Evolutionary conservation across 2,329 filamentous ascomycete genomes (phyloP), one percentile per base, ranked within the genome.

Genomic region (Colletotrichum sublineola): DNA sequence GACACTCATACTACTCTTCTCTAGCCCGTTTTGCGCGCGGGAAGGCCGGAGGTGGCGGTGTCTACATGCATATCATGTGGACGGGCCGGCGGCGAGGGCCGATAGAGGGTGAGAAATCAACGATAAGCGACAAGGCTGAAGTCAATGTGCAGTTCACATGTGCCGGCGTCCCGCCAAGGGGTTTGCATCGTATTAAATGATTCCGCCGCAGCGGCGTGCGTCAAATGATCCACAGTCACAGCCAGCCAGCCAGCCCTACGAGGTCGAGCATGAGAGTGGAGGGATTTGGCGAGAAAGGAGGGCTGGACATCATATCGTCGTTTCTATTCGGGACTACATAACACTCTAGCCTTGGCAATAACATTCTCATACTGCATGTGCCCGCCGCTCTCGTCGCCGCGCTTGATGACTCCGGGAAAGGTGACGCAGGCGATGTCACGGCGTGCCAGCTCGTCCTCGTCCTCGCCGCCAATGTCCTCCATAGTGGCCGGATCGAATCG

Each of bases 391-490:
- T 92, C 90, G 78, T 92, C 90, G 7, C 91, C 91, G 31, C 84
- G 82, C 81, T 93, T 93, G 68, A 90, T 83, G 31, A 93, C 84
- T 8, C 88, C 88, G 1, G 91, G 91, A 68, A 92, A 93, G 2
- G 88, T 88, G 31, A 91, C 87, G 78, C 90, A 93, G 68, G 82
- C 84, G 46, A 93, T 86, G 65, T 90, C 86, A 63, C 89, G 82
- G 56, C 82, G 82, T 20, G 81, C 79, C 31, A 90, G 82, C 12
- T 80, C 83, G 24, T 89, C 87, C 73, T 91, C 90, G 71, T 90
- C 88, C 75, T 89, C 88, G 20, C 89, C 89, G 46, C 90, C 88
- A 57, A 92, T 84, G 76, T 93, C 90, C 75, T 93, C 91, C 91
- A 93, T 93, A 4, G 82, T 87, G 36, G 84, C 82, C 1, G 82